Base-by-base conservation (phyloP, 805 yeast genomes). In the Cyberlindnera maritima region DNA sequence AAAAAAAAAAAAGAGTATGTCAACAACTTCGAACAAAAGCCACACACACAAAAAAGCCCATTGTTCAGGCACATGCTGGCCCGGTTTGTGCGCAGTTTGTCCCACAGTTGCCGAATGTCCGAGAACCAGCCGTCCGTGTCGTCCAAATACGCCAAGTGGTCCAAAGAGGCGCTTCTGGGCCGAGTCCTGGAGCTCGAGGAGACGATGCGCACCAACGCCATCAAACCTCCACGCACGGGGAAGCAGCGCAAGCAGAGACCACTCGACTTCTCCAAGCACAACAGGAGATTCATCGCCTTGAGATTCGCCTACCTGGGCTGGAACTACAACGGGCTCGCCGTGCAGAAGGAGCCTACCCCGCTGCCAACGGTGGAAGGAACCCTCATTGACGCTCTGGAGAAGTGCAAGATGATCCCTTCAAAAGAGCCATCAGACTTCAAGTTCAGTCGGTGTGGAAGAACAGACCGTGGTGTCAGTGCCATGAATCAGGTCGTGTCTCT, bases 381-480 rank as follows among this genome's bases (percentile, higher is more conserved):
- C 34, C 76, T 94, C 4, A 64, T 94, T 35, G 76, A 83, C 35
- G 96, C 96, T 0, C 63, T 94, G 65, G 68, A 73, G 40, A 79
- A 74, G 52, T 80, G 92, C 25, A 81, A 76, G 53, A 64, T 94
- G 50, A 80, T 94, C 11, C 75, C 80, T 10, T 71, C 80, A 2
- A 57, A 75, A 19, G 82, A 79, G 18, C 83, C 89, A 0, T 69
- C 69, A 8, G 81, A 79, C 1, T 87, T 83, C 60, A 74, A 77
- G 13, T 90, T 91, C 63, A 85, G 95, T 55, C 71, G 97, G 52
- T 94, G 98, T 68, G 98, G 98, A 0, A 74, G 98, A 59, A 92
- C 98, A 0, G 98, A 92, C 60, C 81, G 80, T 55, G 98, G 97
- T n/a, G 98, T 92, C 13, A 88, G 96, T 69, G 99, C 99, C 0